Conservation (phyloP, 2,329 filamentous ascomycete species). For the Domatiomyces catenatus region DNA sequence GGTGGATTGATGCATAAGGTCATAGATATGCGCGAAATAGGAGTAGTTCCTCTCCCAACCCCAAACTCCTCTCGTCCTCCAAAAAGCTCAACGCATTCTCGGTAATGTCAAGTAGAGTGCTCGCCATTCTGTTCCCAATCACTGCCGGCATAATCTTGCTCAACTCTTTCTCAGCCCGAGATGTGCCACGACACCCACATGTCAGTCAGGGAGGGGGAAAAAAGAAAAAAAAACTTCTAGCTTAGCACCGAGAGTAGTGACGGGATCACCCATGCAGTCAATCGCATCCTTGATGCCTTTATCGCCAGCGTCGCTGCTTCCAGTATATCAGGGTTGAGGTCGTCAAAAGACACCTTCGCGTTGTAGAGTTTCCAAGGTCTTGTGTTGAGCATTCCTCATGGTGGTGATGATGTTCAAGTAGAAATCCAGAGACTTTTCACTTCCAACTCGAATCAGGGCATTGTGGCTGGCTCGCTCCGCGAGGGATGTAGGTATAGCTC, state of each 20-base stretch:
- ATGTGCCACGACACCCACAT: conserved; percentile 36
- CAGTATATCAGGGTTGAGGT: conserved; percentile 15
- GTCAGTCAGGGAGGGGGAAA: conserved; percentile 41
- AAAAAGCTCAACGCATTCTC: conserved; percentile 29
- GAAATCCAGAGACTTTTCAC: no score
- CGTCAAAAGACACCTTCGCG: conserved; percentile 21
- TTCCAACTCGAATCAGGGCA: conserved; percentile 25
- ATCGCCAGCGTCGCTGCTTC: conserved; percentile 12
- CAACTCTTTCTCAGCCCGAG: conserved; percentile 41
- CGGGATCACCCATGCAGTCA: conserved; percentile 42
- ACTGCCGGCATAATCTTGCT: conserved; percentile 39
- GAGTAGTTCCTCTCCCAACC: conserved; percentile 23
- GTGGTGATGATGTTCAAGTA: conserved; percentile 23
- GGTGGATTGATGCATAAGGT: no score
- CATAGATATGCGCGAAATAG: conserved; percentile 21
- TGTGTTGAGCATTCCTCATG: conserved; percentile 19
- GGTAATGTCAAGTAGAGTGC: conserved; percentile 27
- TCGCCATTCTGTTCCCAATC: conserved; percentile 25
- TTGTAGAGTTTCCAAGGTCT: no score
- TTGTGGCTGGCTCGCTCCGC: conserved; percentile 20
- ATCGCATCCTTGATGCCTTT: conserved; percentile 31
- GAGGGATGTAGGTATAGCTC: conserved; percentile 26
- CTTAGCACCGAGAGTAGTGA: conserved; percentile 29
- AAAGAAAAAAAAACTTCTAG: conserved; percentile 48
- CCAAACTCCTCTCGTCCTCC: conserved; percentile 31